These are phyloP conservation scores for Xerocomellus amylosporus DNA, from an alignment of 768 basidiomycete species.

Conservation along the genomic window DNA sequence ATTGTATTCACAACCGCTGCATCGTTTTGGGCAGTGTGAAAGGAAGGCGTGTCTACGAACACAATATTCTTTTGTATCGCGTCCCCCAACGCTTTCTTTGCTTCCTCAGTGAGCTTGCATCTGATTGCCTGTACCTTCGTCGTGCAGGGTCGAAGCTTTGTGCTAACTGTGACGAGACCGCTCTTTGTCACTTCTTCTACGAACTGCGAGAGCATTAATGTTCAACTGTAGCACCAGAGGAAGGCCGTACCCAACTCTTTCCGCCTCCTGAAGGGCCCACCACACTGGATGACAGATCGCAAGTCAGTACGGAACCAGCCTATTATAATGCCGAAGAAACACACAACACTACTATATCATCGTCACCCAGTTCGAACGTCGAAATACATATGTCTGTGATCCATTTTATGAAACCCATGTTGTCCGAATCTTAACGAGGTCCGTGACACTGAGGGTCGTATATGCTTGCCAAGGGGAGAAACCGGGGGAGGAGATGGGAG, in stretches of 20 bases:
- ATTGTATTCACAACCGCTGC: no score
- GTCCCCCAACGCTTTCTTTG: neutral
- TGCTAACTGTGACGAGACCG: neutral
- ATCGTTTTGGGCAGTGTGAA: neutral
- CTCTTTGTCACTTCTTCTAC: neutral
- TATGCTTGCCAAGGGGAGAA: no score
- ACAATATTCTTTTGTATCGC: constrained; percentile 7
- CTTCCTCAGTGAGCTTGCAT: constrained; percentile 2
- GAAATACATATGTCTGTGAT: neutral
- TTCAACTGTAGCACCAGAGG: neutral
- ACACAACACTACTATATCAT: constrained; percentile 23
- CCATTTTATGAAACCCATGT: neutral
- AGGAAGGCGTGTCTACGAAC: constrained; percentile 24
- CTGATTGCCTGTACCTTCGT: constrained; percentile 7
- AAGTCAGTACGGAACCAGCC: neutral
- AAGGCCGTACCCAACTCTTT: constrained; percentile 17
- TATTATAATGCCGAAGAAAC: neutral
- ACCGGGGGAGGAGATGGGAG: neutral
- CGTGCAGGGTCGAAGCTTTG: neutral
- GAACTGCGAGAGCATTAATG: constrained; percentile 7
- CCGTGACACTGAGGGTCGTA: neutral
- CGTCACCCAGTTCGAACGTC: neutral
- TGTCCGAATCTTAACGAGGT: neutral
- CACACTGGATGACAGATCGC: constrained; percentile 2
- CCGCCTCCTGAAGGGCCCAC: constrained; percentile 20